Percentiles rank a stretch among this genome's conserved stretches.
Conservation (phyloP, 169 alveolate genomes). For the Eimeria zaria region DNA sequence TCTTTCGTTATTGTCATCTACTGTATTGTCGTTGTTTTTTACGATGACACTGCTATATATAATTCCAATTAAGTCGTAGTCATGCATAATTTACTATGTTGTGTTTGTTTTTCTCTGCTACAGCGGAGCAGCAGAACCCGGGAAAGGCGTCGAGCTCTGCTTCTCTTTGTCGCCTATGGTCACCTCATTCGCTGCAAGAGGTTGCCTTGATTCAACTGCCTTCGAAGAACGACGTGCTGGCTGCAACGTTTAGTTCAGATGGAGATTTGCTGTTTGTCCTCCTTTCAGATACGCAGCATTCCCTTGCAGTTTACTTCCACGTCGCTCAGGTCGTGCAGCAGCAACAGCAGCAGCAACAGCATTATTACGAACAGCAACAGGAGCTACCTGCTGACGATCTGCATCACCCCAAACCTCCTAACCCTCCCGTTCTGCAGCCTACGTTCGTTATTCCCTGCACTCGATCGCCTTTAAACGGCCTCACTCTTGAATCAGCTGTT, state of each 20-base stretch:
- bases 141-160: not conserved
- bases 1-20: too few relatives aligned
- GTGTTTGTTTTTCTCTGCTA: not conserved
- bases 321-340: not conserved
- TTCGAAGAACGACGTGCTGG: not conserved
- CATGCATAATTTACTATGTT: not conserved
- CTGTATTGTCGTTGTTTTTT: too few relatives aligned
- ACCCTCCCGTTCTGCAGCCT: not conserved
- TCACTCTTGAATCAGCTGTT: not conserved
- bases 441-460: slow-evolving; percentile 30
- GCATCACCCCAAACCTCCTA: not conserved
- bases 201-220: slow-evolving; percentile 50
- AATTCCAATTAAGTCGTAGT: not conserved
- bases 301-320: slow-evolving; percentile 37
- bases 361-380: too few relatives aligned
- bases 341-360: not conserved
- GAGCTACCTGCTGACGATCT: not conserved
- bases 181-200: slow-evolving; percentile 18
- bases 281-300: slow-evolving; percentile 52
- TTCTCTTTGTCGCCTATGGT: slow-evolving; percentile 59
- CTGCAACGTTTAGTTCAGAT: slow-evolving; percentile 40
- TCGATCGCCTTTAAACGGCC: slow-evolving; percentile 45
- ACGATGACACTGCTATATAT: not conserved
- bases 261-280: slow-evolving; percentile 34
- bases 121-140: slow-evolving; percentile 51